Conservation (phyloP, 257 asterid species). For the Primulina eburnea region DNA sequence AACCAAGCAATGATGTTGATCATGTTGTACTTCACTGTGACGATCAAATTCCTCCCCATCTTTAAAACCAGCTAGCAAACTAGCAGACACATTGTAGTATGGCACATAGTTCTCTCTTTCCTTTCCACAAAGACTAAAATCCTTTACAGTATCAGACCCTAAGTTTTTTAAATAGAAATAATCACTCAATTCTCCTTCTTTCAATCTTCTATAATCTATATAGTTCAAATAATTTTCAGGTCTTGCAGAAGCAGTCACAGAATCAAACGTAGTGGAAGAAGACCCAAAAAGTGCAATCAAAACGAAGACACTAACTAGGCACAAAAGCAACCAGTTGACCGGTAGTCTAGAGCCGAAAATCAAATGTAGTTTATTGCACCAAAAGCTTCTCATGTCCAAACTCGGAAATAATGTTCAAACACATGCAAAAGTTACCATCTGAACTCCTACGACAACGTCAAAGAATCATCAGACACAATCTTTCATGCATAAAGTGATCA, state of each 20-base stretch:
- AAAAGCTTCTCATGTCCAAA: constrained; percentile 88
- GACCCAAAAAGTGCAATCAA: constrained; percentile 64
- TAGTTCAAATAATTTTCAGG: constrained; percentile 49
- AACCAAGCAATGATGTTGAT: constrained; percentile 61
- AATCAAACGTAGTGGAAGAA: constrained; percentile 51
- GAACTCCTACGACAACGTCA: constrained; percentile 45
- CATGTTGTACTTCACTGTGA: constrained; percentile 72
- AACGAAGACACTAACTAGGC: constrained; percentile 55
- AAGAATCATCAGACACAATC: constrained; percentile 39
- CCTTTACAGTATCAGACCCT: constrained; percentile 49
- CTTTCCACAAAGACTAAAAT: constrained; percentile 76
- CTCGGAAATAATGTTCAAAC: constrained; percentile 32
- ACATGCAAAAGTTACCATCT: constrained; percentile 21
- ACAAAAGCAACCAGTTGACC: constrained; percentile 67
- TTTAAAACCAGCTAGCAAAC: constrained; percentile 62
- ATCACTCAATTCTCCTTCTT: constrained; percentile 69
- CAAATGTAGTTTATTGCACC: constrained; percentile 57
- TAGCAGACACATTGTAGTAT: constrained; percentile 86
- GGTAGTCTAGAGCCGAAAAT: constrained; percentile 73
- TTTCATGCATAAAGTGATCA: constrained; percentile 30
- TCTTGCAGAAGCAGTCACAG: constrained; percentile 46
- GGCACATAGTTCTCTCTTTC: constrained; percentile 88
- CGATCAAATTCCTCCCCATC: constrained; percentile 92
- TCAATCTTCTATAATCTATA: constrained; percentile 74
- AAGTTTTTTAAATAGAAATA: constrained; percentile 59